Conservation (phyloP, 768 basidiomycete genomes). For the Suillus bovinus region DNA sequence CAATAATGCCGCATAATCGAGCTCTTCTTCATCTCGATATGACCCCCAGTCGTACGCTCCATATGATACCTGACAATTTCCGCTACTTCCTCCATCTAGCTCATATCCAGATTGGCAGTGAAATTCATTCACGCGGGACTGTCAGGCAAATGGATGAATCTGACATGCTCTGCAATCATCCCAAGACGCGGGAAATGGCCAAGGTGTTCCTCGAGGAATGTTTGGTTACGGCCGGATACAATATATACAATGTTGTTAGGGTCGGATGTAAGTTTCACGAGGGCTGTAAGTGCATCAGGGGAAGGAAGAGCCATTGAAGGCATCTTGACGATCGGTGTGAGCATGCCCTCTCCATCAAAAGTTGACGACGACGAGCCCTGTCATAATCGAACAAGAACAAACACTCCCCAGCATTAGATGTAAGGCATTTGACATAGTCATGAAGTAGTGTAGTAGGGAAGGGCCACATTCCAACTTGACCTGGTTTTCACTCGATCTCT, state of each 20-base stretch:
- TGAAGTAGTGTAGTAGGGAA: no score
- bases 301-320: constrained; percentile 88
- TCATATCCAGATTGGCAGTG: constrained; percentile 52
- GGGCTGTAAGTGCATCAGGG: constrained; percentile 67
- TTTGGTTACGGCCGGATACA: no score
- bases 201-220: no score
- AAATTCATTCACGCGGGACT: constrained; percentile 75
- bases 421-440: constrained; percentile 87
- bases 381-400: constrained; percentile 96
- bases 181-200: constrained; percentile 78
- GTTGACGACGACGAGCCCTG: constrained; percentile 4
- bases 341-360: constrained; percentile 68
- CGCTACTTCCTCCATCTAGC: constrained; percentile 93
- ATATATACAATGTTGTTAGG: no score
- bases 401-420: constrained; percentile 72
- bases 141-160: constrained; percentile 81
- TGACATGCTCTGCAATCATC: constrained; percentile 94
- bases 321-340: constrained; percentile 94
- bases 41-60: constrained; percentile 94
- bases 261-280: no score
- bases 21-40: constrained; percentile 97
- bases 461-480: no score
- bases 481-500: no score
- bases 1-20: constrained; percentile 89
- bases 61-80: constrained; percentile 98